Evolutionary conservation across 2,329 filamentous ascomycete species (phyloP).

Genomic region (Dactylellina leptospora): DNA sequence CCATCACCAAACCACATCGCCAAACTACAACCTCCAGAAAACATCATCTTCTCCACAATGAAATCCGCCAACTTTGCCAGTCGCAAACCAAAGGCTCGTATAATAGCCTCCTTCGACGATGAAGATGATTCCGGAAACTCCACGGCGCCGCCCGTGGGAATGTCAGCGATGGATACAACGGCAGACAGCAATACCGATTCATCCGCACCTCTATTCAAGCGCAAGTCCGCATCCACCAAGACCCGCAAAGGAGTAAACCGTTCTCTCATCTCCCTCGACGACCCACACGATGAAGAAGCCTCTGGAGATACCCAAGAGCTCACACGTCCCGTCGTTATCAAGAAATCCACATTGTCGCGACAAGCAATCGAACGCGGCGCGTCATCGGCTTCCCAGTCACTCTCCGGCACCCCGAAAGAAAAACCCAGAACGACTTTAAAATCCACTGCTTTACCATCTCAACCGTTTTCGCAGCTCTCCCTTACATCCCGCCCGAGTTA

Average conservation of each 20-base stretch:
- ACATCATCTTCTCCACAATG: conserved; percentile 17
- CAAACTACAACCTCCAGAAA: neutral
- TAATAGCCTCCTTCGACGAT: conserved; percentile 44
- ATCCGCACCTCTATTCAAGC: conserved; percentile 39
- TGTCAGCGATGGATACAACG: neutral
- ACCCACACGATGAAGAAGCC: conserved; percentile 24
- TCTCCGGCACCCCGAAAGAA: conserved; percentile 13
- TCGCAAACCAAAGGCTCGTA: conserved; percentile 47
- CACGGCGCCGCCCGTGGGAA: neutral
- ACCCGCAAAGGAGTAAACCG: conserved; percentile 31
- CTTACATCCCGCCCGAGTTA: conserved; percentile 37
- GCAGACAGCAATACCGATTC: conserved; percentile 4
- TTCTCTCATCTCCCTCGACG: conserved; percentile 31
- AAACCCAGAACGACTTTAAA: conserved; percentile 42
- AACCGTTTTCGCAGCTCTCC: conserved; percentile 48
- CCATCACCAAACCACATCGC: neutral
- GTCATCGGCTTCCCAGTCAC: conserved; percentile 1
- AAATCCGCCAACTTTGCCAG: conserved; percentile 45
- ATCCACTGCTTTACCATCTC: conserved; percentile 25
- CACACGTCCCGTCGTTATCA: conserved; percentile 35
- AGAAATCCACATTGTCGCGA: conserved; percentile 40
- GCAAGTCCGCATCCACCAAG: conserved; percentile 43
- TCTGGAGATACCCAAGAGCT: conserved; percentile 16
- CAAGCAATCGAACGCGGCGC: conserved; percentile 39
- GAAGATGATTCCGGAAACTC: conserved; percentile 16